Percentiles rank a stretch among this genome's conserved stretches.
Evolutionary conservation across 2,329 filamentous ascomycete genomes (phyloP).

Genomic region (Hypoxylon sp.): DNA sequence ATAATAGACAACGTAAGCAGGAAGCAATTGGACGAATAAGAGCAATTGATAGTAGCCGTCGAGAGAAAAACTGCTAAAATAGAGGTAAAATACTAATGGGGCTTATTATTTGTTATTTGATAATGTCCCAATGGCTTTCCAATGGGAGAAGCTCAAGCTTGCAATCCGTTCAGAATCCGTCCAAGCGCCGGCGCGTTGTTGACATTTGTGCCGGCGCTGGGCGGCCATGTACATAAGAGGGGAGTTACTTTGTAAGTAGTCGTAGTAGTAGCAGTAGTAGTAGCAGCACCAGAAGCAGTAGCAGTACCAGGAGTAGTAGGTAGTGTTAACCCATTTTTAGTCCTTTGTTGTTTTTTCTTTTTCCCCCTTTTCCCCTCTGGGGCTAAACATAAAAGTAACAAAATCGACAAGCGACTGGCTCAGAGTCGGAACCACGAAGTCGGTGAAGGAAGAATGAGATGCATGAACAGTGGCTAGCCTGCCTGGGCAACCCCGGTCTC

Average conservation of each 20-base stretch:
- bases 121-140: constrained; percentile 9
- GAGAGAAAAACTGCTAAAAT: constrained; percentile 43
- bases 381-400: constrained; percentile 30
- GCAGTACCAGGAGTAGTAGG: not conserved
- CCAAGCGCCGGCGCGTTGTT: constrained; percentile 29
- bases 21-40: constrained; percentile 50
- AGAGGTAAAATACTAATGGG: constrained; percentile 43
- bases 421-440: constrained; percentile 56
- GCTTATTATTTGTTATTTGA: constrained; percentile 40
- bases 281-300: not conserved
- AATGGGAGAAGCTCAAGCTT: constrained; percentile 26
- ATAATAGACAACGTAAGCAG: constrained; percentile 50
- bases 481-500: constrained; percentile 50
- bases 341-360: constrained; percentile 19
- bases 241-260: constrained; percentile 7
- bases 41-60: constrained; percentile 40
- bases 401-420: constrained; percentile 51
- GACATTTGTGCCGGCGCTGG: constrained; percentile 22
- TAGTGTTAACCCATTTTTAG: constrained; percentile 18
- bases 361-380: constrained; percentile 31
- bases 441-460: constrained; percentile 63
- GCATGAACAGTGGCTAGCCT: constrained; percentile 61
- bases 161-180: constrained; percentile 7
- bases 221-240: constrained; percentile 13
- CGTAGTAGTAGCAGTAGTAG: not conserved